phyloP scores from a whole-genome alignment of 2,329 filamentous ascomycete genomes.

The Periconia macrospinosa region DNA sequence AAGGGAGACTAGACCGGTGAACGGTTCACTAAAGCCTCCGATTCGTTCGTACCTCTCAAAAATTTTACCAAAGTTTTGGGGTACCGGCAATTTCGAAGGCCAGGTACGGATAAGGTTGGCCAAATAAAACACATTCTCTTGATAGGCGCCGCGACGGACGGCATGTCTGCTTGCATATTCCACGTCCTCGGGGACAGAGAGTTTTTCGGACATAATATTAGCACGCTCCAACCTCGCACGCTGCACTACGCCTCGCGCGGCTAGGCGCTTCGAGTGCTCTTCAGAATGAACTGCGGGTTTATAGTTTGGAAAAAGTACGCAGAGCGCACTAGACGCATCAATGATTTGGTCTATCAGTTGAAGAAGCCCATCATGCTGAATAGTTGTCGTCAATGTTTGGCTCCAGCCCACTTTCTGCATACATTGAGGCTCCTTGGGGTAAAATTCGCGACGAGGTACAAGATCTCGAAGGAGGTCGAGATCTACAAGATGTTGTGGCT shows the following conservation, averaged over 20 bases:
- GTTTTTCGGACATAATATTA: not conserved
- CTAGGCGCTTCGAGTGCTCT: too few relatives aligned
- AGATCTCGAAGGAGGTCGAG: conserved; percentile 35
- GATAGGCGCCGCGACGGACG: not conserved
- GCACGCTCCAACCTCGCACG: not conserved
- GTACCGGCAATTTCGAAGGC: not conserved
- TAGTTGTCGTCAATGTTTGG: conserved; percentile 16
- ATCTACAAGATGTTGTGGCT: not conserved
- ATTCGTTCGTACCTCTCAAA: not conserved
- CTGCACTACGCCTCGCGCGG: too few relatives aligned
- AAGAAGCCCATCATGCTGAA: conserved; percentile 32
- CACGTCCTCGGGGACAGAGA: not conserved
- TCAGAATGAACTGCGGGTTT: too few relatives aligned
- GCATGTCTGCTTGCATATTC: not conserved
- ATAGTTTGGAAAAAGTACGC: conserved; percentile 11
- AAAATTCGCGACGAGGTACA: conserved; percentile 40
- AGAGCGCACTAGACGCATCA: conserved; percentile 11
- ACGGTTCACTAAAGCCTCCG: not conserved
- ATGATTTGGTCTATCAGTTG: conserved; percentile 16
- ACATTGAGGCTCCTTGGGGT: conserved; percentile 23
- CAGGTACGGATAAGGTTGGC: not conserved
- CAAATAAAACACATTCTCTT: not conserved
- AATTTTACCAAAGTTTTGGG: not conserved
- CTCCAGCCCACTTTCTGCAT: conserved; percentile 41
- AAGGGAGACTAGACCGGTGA: not conserved